phyloP scores from a whole-genome alignment of 1,284 basidiomycete genomes.

The Athelia psychrophila region DNA sequence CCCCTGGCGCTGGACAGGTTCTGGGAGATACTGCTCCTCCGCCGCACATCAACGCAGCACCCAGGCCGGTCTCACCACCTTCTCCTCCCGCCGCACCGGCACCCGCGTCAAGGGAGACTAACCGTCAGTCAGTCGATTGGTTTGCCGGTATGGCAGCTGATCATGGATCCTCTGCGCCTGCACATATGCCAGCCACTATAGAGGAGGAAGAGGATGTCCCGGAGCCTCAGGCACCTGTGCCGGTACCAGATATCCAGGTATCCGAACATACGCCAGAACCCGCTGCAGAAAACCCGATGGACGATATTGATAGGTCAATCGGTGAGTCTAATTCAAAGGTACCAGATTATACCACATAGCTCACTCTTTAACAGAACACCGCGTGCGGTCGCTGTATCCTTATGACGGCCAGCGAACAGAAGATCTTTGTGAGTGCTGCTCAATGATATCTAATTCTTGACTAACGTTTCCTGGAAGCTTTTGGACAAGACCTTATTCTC shows the following conservation, averaged over 20 bases:
- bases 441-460: slow-evolving; percentile 1
- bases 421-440: slow-evolving; percentile 68
- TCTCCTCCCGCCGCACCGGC: slow-evolving; percentile 14
- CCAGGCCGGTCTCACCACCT: slow-evolving; percentile 42
- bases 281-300: slow-evolving; percentile 52
- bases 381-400: slow-evolving; percentile 77
- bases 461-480: slow-evolving; percentile 47
- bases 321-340: slow-evolving; percentile 38
- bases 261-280: slow-evolving; percentile 37
- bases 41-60: slow-evolving; percentile 55
- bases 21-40: slow-evolving; percentile 79
- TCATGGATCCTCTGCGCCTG: slow-evolving; percentile 35
- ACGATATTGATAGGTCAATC: slow-evolving; percentile 74
- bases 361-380: slow-evolving; percentile 46
- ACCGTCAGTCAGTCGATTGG: slow-evolving; percentile 91
- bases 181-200: slow-evolving; percentile 50
- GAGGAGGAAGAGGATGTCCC: slow-evolving; percentile 55
- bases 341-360: slow-evolving; percentile 2
- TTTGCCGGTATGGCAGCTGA: slow-evolving; percentile 87
- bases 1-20: slow-evolving; percentile 71
- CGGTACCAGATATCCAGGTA: slow-evolving; percentile 57
- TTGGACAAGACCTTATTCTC: slow-evolving; percentile 81
- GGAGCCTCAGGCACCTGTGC: slow-evolving; percentile 20
- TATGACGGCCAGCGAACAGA: slow-evolving; percentile 86
- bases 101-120: slow-evolving; percentile 32